phyloP scores from a whole-genome alignment of 2,329 filamentous ascomycete genomes.

The Cercospora zeae-maydis region DNA sequence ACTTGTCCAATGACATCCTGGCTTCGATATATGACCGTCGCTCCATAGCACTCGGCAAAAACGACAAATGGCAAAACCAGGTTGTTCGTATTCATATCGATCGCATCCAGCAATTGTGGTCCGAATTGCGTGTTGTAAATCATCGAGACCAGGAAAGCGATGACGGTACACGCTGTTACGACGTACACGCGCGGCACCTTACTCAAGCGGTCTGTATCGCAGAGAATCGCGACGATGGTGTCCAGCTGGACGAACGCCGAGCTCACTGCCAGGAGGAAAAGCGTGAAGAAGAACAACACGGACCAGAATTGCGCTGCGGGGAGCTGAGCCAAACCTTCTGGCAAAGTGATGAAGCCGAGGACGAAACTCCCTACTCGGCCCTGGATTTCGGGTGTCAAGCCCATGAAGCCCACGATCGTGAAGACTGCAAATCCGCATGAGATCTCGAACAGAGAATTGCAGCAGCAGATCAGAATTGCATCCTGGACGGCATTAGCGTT shows the following conservation, averaged over 20 bases:
- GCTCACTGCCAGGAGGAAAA: conserved; percentile 43
- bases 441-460: conserved; percentile 57
- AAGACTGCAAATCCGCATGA: conserved; percentile 51
- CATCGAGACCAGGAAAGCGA: conserved; percentile 54
- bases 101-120: conserved; percentile 53
- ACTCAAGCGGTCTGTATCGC: conserved; percentile 4
- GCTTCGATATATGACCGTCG: conserved; percentile 54
- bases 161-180: conserved; percentile 44
- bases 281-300: conserved; percentile 55
- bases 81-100: conserved; percentile 57
- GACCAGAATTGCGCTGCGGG: conserved; percentile 58
- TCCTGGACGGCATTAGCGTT: conserved; percentile 60
- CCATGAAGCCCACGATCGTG: conserved; percentile 52
- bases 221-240: conserved; percentile 46
- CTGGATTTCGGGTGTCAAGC: conserved; percentile 38
- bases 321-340: conserved; percentile 55
- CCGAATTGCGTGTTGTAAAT: conserved; percentile 58
- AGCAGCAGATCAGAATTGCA: conserved; percentile 38
- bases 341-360: conserved; percentile 56
- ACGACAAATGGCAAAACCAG: conserved; percentile 54
- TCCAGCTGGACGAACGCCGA: conserved; percentile 55
- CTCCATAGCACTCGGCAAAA: conserved; percentile 50
- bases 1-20: conserved; percentile 47
- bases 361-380: conserved; percentile 52
- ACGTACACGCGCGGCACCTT: conserved; percentile 9